Evolutionary conservation across 805 yeast genomes (phyloP).

Genomic region (Saturnispora ahearnii): DNA sequence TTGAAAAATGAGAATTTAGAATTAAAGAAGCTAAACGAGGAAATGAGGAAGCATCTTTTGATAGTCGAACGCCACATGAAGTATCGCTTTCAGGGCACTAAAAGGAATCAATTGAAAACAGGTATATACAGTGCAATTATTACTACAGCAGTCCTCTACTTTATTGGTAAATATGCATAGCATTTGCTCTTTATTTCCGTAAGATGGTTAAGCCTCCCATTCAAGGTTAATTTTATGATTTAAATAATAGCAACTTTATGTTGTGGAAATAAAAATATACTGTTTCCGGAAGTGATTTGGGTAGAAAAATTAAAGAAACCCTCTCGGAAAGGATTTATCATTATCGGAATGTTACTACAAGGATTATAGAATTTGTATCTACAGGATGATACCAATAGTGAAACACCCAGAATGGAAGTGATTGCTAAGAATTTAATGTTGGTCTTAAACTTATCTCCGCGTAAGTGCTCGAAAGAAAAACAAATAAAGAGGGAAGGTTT

Average conservation of each 20-base stretch:
- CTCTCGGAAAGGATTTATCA: too few species aligned
- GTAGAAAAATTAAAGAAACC: too few species aligned
- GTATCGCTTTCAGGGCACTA: constrained; percentile 30
- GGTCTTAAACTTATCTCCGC: not conserved
- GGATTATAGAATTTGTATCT: too few species aligned
- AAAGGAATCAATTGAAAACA: constrained; percentile 14
- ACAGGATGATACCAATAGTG: not conserved
- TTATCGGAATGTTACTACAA: too few species aligned
- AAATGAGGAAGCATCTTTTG: constrained; percentile 11
- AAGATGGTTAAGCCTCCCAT: not conserved
- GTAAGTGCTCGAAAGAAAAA: not conserved
- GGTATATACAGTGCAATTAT: not conserved
- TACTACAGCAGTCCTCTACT: not conserved
- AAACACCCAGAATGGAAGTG: too few species aligned
- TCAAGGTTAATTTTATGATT: too few species aligned
- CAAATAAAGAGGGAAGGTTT: not conserved
- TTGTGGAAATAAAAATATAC: too few species aligned
- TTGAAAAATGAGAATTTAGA: not conserved
- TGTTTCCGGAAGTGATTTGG: too few species aligned
- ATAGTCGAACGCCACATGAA: not conserved
- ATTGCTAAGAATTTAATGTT: not conserved
- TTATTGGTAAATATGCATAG: not conserved
- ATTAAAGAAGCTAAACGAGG: not conserved
- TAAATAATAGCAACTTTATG: too few species aligned
- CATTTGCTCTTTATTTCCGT: not conserved